Percentiles rank a stretch among this genome's conserved stretches.
phyloP scores from a whole-genome alignment of 2,329 filamentous ascomycete species.

The Pyrenophora seminiperda region DNA sequence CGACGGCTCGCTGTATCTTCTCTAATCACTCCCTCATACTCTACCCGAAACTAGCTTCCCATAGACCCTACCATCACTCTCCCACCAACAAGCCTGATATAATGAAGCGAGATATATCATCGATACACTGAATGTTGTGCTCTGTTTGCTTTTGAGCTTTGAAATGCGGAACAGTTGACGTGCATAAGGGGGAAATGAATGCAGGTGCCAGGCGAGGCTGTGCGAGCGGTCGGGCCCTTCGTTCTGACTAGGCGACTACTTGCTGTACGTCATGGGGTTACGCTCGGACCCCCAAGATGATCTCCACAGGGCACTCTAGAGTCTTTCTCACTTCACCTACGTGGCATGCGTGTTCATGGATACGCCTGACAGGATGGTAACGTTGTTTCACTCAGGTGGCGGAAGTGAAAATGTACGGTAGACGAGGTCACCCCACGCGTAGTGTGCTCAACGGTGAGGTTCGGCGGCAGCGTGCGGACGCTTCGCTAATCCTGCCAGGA shows the following conservation, averaged over 20 bases:
- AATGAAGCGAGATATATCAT: slow-evolving; percentile 18
- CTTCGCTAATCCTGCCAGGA: slow-evolving; percentile 25
- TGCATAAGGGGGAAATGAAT: slow-evolving; percentile 1
- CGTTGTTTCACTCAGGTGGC: no score
- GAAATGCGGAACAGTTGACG: not conserved
- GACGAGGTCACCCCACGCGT: not conserved
- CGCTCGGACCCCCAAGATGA: slow-evolving; percentile 8
- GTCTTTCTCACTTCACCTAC: not conserved
- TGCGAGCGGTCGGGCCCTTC: slow-evolving; percentile 10
- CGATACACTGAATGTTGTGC: slow-evolving; percentile 4
- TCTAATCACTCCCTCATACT: slow-evolving; percentile 25
- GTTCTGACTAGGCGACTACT: not conserved
- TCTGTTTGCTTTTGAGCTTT: not conserved
- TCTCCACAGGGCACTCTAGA: slow-evolving; percentile 4
- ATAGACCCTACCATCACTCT: slow-evolving; percentile 9
- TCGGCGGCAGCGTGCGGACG: slow-evolving; percentile 15
- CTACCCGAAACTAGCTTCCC: slow-evolving; percentile 10
- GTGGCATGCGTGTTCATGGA: no score
- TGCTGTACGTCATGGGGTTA: slow-evolving; percentile 15
- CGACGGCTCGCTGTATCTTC: slow-evolving; percentile 16
- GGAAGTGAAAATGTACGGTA: no score
- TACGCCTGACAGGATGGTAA: no score
- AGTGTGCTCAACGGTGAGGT: slow-evolving; percentile 22
- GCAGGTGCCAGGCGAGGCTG: slow-evolving; percentile 12
- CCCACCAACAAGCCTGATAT: slow-evolving; percentile 16